Conservation (phyloP, 1,139 yeast genomes). For the Zygosaccharomyces pseudobailii region DNA sequence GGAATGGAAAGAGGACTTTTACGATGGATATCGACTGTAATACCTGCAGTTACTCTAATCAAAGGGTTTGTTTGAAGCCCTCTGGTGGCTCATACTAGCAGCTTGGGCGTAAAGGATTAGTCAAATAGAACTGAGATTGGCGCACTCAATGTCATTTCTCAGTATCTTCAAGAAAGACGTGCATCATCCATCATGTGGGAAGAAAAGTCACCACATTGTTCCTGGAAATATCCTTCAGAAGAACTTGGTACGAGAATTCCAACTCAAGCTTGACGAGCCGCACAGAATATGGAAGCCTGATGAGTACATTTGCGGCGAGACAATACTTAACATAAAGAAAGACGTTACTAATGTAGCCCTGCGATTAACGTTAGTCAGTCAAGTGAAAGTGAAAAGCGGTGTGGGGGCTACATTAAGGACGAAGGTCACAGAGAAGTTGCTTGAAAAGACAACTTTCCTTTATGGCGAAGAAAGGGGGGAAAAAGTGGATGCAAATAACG, state of each 20-base stretch:
- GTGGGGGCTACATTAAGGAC: conserved; percentile 25
- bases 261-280: conserved; percentile 65
- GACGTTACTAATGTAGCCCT: conserved; percentile 53
- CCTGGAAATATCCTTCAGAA: conserved; percentile 15
- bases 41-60: background rate
- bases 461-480: conserved; percentile 46
- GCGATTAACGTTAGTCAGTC: conserved; percentile 51
- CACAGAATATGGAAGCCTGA: conserved; percentile 59
- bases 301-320: conserved; percentile 59
- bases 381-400: conserved; percentile 48
- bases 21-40: background rate
- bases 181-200: conserved; percentile 4
- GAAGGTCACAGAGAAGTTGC: conserved; percentile 43
- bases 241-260: conserved; percentile 56
- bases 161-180: conserved; percentile 12
- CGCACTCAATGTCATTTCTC: conserved; percentile 8
- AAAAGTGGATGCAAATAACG: conserved; percentile 22
- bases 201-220: conserved; percentile 5
- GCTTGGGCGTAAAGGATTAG: background rate
- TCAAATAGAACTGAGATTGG: background rate
- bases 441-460: conserved; percentile 61
- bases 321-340: conserved; percentile 50
- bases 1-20: background rate
- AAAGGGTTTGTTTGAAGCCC: background rate
- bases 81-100: background rate